Conservation (phyloP, 2,329 filamentous ascomycete species). For the Microcera coccophila region DNA sequence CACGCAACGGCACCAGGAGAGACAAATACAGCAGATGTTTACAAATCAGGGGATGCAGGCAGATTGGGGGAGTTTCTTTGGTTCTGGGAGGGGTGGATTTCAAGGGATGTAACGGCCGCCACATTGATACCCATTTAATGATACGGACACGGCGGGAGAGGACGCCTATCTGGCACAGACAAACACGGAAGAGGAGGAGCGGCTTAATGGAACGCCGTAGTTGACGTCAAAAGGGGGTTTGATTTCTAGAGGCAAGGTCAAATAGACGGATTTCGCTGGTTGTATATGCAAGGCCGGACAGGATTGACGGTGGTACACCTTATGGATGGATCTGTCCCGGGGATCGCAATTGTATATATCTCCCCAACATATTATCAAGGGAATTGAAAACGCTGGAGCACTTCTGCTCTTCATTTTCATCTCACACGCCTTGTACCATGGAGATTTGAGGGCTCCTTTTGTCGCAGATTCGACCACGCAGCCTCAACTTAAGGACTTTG, state of each 20-base stretch:
- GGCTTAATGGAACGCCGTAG: background rate
- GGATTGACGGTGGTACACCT: background rate
- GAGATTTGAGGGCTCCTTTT: too few species aligned
- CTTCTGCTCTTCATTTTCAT: too few species aligned
- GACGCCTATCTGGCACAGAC: background rate
- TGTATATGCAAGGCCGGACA: background rate
- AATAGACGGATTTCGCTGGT: background rate
- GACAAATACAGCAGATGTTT: conserved; percentile 49
- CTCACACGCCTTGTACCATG: too few species aligned
- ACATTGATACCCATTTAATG: conserved; percentile 39
- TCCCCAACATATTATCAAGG: background rate
- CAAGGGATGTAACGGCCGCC: conserved; percentile 39
- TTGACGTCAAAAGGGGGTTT: background rate
- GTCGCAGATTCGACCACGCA: too few species aligned
- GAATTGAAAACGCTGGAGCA: background rate
- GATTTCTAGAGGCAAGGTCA: background rate
- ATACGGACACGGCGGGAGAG: conserved; percentile 15
- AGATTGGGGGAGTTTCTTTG: conserved; percentile 47
- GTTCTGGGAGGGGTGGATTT: conserved; percentile 41
- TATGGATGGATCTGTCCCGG: background rate
- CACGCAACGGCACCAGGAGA: conserved; percentile 33
- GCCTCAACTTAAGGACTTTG: too few species aligned
- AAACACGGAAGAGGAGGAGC: background rate
- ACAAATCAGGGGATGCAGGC: conserved; percentile 43
- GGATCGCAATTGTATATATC: background rate